A percentile compares a stretch with the other conserved stretches of the same genome.
These are phyloP conservation scores for Solanum ahanhuiri DNA, from an alignment of 257 asterid genomes.

Conservation along the genomic window DNA sequence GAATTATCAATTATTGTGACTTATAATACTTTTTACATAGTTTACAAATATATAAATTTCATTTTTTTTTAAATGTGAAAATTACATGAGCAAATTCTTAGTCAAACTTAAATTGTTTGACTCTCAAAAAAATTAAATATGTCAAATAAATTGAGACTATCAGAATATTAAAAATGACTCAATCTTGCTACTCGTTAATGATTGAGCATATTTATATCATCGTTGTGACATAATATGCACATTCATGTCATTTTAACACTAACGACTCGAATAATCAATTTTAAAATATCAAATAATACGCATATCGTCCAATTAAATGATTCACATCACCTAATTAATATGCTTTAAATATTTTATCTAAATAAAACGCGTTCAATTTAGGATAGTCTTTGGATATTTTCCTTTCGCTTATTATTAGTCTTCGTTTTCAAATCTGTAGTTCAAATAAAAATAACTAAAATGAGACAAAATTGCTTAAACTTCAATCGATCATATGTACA, in stretches of 20 bases:
- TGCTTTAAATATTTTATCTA: neutral
- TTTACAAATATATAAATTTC: too few relatives aligned
- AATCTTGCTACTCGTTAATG: neutral
- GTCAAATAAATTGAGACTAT: rapidly evolving
- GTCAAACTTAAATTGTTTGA: too few relatives aligned
- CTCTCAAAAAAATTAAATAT: rapidly evolving
- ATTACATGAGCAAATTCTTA: rapidly evolving
- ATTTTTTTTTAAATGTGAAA: too few relatives aligned
- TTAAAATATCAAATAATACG: neutral
- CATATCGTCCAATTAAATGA: neutral
- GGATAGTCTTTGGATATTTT: neutral
- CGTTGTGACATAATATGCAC: neutral
- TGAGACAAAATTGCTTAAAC: rapidly evolving
- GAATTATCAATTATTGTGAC: too few relatives aligned
- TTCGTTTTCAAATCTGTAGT: neutral
- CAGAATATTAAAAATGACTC: neutral
- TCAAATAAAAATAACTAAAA: neutral
- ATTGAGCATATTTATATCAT: neutral
- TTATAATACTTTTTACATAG: rapidly evolving
- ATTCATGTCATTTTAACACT: neutral
- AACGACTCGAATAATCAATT: neutral
- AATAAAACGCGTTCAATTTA: neutral
- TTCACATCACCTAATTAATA: neutral
- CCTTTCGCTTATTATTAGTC: neutral
- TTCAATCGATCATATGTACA: too few relatives aligned